Evolutionary conservation across 805 yeast species (phyloP).

Genomic region (Cyberlindnera subsufficiens): DNA sequence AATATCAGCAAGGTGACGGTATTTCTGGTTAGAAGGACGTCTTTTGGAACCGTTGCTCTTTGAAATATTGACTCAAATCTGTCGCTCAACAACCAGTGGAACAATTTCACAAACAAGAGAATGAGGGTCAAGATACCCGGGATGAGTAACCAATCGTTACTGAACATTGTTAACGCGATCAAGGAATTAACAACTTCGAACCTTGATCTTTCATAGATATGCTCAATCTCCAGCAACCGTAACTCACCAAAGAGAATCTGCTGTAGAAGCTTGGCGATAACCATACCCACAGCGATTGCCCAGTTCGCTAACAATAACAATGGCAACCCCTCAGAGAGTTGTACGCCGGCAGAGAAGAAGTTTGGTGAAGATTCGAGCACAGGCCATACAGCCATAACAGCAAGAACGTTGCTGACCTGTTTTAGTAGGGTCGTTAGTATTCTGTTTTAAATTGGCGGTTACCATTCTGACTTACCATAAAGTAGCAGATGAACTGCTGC

Average conservation of each 20-base stretch:
- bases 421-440: background rate
- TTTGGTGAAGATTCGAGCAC: constrained; percentile 41
- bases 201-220: constrained; percentile 60
- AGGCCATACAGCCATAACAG: constrained; percentile 29
- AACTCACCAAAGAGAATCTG: constrained; percentile 64
- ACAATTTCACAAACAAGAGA: constrained; percentile 52
- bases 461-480: constrained; percentile 6
- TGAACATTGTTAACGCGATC: constrained; percentile 48
- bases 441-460: background rate
- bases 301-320: constrained; percentile 38
- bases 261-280: constrained; percentile 45
- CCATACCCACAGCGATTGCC: constrained; percentile 30
- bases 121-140: constrained; percentile 32
- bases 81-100: constrained; percentile 66
- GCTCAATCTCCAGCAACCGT: constrained; percentile 71
- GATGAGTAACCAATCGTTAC: constrained; percentile 41
- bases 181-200: constrained; percentile 58
- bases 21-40: constrained; percentile 33
- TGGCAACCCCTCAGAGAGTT: constrained; percentile 44
- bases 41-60: constrained; percentile 28
- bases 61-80: constrained; percentile 44
- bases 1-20: constrained; percentile 40
- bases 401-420: constrained; percentile 31
- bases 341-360: constrained; percentile 36
- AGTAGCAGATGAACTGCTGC: constrained; percentile 2